Conservation (phyloP, 768 basidiomycete species). For the Gymnopilus dilepis region DNA sequence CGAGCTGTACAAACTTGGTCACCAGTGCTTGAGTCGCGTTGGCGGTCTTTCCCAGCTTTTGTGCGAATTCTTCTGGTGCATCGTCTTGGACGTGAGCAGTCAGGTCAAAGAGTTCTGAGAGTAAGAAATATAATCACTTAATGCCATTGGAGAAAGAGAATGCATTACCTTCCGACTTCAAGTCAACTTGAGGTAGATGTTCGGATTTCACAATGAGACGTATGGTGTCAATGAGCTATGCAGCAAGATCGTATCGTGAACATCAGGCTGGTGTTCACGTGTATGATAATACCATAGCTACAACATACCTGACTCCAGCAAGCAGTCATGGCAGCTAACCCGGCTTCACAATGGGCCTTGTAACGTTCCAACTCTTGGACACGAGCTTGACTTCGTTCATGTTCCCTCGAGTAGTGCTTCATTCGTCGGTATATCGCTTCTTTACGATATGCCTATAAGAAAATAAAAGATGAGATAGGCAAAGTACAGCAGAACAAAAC, state of each 20-base stretch:
- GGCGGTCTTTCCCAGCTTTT: slow-evolving; percentile 58
- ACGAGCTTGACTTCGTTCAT: slow-evolving; percentile 64
- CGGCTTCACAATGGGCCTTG: slow-evolving; percentile 70
- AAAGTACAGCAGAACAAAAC: slow-evolving; percentile 5
- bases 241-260: slow-evolving; percentile 1
- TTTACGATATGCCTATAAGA: slow-evolving; percentile 75
- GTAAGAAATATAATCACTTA: slow-evolving; percentile 8
- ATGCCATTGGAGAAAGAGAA: slow-evolving; percentile 13
- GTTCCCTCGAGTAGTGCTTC: slow-evolving; percentile 80
- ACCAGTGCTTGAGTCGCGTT: slow-evolving; percentile 65
- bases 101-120: slow-evolving; percentile 53
- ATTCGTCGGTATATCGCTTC: slow-evolving; percentile 86
- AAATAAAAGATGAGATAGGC: slow-evolving; percentile 17
- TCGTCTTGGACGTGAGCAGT: slow-evolving; percentile 45
- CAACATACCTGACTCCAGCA: slow-evolving; percentile 79
- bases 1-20: slow-evolving; percentile 56
- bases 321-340: slow-evolving; percentile 73
- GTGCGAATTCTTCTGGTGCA: slow-evolving; percentile 40
- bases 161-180: slow-evolving; percentile 46
- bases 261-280: neutral
- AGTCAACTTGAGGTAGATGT: slow-evolving; percentile 46
- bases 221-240: slow-evolving; percentile 70
- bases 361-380: slow-evolving; percentile 70
- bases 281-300: neutral
- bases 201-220: slow-evolving; percentile 61